Evolutionary conservation across 2,329 filamentous ascomycete species (phyloP).

Genomic region (Apiospora arundinis): DNA sequence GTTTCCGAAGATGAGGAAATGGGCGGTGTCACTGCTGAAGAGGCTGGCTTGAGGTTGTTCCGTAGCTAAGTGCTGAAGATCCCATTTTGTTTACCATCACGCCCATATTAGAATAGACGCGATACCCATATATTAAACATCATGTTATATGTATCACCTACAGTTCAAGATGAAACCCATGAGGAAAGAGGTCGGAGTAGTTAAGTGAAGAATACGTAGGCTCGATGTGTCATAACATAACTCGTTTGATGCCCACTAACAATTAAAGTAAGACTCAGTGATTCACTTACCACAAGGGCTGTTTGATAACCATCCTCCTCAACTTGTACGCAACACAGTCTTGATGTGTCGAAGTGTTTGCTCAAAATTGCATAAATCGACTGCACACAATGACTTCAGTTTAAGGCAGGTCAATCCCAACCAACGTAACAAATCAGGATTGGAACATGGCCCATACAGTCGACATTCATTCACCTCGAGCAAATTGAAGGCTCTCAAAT

Average conservation of each 20-base stretch:
- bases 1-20: conserved; percentile 54
- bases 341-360: not conserved
- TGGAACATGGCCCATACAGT: not conserved
- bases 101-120: conserved; percentile 14
- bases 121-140: conserved; percentile 9
- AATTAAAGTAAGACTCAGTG: not conserved
- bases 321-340: not conserved
- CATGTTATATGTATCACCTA: not conserved
- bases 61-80: conserved; percentile 39
- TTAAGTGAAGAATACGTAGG: not conserved
- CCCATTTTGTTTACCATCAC: not conserved
- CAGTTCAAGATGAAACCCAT: not conserved
- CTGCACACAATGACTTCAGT: not conserved
- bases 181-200: not conserved
- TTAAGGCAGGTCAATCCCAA: not conserved
- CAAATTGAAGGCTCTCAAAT: not conserved
- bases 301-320: not conserved
- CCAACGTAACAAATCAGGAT: not conserved
- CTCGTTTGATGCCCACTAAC: not conserved
- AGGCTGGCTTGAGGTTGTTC: conserved; percentile 61
- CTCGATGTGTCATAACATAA: not conserved
- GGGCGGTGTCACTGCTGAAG: conserved; percentile 57
- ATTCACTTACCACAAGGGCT: conserved; percentile 6
- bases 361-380: not conserved
- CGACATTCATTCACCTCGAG: not conserved